Conservation (phyloP, 2,329 filamentous ascomycete genomes). For the Ophiostoma himal-ulmi region DNA sequence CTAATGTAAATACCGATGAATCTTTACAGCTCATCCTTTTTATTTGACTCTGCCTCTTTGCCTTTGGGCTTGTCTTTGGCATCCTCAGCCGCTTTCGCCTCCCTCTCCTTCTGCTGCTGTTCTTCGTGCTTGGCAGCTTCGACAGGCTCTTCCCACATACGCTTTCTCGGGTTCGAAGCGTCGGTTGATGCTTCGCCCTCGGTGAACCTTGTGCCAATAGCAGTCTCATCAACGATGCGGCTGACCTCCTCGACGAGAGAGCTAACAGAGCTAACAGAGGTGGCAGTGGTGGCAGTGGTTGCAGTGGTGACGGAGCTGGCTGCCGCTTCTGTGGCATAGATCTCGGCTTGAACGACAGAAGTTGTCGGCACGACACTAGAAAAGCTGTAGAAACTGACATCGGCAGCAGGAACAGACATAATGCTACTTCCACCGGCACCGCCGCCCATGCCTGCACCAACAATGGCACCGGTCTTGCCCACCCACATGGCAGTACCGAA, state of each 20-base stretch:
- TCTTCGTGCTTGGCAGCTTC: constrained; percentile 26
- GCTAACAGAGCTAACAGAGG: neutral
- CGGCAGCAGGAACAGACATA: neutral
- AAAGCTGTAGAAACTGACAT: neutral
- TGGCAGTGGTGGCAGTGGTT: neutral
- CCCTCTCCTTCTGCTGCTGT: constrained; percentile 17
- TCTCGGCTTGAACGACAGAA: constrained; percentile 21
- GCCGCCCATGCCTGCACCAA: constrained; percentile 24
- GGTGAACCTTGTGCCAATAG: constrained; percentile 4
- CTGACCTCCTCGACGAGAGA: constrained; percentile 50
- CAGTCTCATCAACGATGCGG: constrained; percentile 42
- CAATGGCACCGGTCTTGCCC: constrained; percentile 39
- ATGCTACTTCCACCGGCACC: neutral
- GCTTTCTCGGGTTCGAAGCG: constrained; percentile 53
- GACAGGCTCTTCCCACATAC: constrained; percentile 50
- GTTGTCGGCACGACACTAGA: constrained; percentile 26
- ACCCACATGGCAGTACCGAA: constrained; percentile 45
- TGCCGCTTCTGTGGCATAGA: constrained; percentile 20
- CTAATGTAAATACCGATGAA: neutral
- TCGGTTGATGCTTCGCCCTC: constrained; percentile 23
- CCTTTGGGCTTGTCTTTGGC: constrained; percentile 8
- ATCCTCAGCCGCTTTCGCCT: neutral
- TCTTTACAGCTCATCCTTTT: constrained; percentile 15
- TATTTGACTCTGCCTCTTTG: neutral
- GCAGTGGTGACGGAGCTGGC: neutral